Evolutionary conservation across 306 rosid species (phyloP).

Genomic region (Albizia julibrissin): DNA sequence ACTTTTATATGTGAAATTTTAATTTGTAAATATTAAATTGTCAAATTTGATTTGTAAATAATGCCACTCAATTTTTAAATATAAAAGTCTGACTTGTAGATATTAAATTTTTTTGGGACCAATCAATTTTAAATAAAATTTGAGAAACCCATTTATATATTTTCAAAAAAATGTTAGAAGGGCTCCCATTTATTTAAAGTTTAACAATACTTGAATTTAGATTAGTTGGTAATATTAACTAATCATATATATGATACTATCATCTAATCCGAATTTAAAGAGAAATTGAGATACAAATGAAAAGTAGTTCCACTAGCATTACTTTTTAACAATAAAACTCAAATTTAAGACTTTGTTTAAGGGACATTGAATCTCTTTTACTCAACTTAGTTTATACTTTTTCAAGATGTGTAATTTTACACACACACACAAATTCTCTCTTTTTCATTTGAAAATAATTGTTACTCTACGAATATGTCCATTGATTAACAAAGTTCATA

Average conservation of each 20-base stretch:
- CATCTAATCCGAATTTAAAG: too few species aligned
- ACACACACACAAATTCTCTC: not conserved
- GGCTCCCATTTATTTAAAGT: not conserved
- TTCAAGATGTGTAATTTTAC: too few species aligned
- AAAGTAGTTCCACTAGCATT: not conserved
- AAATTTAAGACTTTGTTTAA: not conserved
- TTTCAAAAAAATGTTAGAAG: too few species aligned
- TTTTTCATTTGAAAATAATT: too few species aligned
- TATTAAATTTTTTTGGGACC: not conserved
- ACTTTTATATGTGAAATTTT: not conserved
- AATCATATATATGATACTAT: too few species aligned
- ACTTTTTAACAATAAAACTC: too few species aligned
- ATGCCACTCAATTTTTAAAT: not conserved
- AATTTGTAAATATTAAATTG: too few species aligned
- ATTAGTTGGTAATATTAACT: not conserved
- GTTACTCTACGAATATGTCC: not conserved
- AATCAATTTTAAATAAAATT: not conserved
- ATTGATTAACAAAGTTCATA: too few species aligned
- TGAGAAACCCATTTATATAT: not conserved
- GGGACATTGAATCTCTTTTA: not conserved
- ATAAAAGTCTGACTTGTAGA: not conserved
- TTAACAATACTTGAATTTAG: not conserved
- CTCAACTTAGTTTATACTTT: not conserved
- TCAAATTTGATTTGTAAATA: too few species aligned
- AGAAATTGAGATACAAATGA: too few species aligned